Base-by-base conservation (phyloP, 345 rosid species). In the Reutealis trisperma region DNA sequence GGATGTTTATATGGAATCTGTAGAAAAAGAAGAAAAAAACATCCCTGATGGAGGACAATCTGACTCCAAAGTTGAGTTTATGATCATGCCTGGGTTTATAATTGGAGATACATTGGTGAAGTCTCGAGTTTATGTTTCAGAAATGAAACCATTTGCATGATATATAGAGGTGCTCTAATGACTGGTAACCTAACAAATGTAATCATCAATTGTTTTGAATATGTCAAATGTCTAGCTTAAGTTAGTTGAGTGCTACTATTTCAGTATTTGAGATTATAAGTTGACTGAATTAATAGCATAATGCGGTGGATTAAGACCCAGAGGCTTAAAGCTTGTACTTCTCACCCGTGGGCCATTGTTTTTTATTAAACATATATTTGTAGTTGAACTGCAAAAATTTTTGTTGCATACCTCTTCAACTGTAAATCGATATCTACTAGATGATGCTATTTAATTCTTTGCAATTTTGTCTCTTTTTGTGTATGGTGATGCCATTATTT, bases 81-180 rank as follows among this genome's bases (percentile, higher is more conserved):
- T 85, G 75, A 83, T 88, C 57, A 88, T 91, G 87, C 93, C 91
- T 2, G 93, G 96, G 68, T 88, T 87, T 67, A 88, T 80, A 72
- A 79, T 88, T 8, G 84, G 86, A 70, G 86, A 83, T 73, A 61
- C 75, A 22, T 65, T 88, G 62, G 32, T 88, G 63, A 87, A 67
- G 67, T 86, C 88, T 60, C 84, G 63, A 24, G 93, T 86, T 83
- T 91, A 89, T 83, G 78, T 87, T 76, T 86, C 91, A 1, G 72
- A 82, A 71, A 57, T 57, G 32, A 74, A 75, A 74, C 55, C 58
- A 32, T 49, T 67, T 13, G 24, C 21, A 27, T 21, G 42, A 52
- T 55, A 18, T 57, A n/a, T 30, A 69, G 41, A 49, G 69, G 51
- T 44, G 25, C 30, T 57, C 65, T 41, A 21, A 16, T 44, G 2